Evolutionary conservation across 2,329 filamentous ascomycete genomes (phyloP).

Genomic region (Curvularia verruculosa): DNA sequence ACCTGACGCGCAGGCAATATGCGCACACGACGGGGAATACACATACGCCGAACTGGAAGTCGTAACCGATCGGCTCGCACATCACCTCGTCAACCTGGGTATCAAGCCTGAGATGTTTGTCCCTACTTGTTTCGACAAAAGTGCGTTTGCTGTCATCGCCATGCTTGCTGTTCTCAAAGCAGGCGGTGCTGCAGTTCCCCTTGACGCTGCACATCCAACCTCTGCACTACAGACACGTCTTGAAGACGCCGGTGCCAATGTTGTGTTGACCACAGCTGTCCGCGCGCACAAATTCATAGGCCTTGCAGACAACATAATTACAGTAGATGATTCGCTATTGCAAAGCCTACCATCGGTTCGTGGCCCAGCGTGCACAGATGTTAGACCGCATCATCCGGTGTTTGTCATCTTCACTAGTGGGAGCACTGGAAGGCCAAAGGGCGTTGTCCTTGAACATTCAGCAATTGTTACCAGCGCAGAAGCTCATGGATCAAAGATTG

Average conservation of each 20-base stretch:
- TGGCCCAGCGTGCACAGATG: slow-evolving; percentile 25
- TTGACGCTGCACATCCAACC: slow-evolving; percentile 47
- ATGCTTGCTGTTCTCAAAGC: slow-evolving; percentile 50
- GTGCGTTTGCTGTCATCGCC: slow-evolving; percentile 43
- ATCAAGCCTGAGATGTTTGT: slow-evolving; percentile 43
- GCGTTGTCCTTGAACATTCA: slow-evolving; percentile 42
- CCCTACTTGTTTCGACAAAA: slow-evolving; percentile 50
- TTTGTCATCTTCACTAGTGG: slow-evolving; percentile 46
- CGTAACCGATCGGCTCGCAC: slow-evolving; percentile 35
- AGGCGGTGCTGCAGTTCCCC: slow-evolving; percentile 43
- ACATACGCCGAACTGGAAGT: slow-evolving; percentile 41
- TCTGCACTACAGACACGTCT: slow-evolving; percentile 48
- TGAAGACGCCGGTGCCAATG: slow-evolving; percentile 47
- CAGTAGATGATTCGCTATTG: slow-evolving; percentile 41
- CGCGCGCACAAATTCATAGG: slow-evolving; percentile 51
- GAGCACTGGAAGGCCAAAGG: slow-evolving; percentile 43
- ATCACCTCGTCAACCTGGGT: slow-evolving; percentile 39
- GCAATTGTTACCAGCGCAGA: slow-evolving; percentile 42
- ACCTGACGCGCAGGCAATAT: slow-evolving; percentile 40
- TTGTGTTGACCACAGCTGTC: slow-evolving; percentile 49
- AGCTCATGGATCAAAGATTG: slow-evolving; percentile 38
- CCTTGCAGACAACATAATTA: slow-evolving; percentile 49
- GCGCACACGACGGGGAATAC: slow-evolving; percentile 42
- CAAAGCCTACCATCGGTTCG: slow-evolving; percentile 36
- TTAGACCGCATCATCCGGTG: slow-evolving; percentile 35